phyloP scores from a whole-genome alignment of 306 rosid species.

The Luffa acutangula region DNA sequence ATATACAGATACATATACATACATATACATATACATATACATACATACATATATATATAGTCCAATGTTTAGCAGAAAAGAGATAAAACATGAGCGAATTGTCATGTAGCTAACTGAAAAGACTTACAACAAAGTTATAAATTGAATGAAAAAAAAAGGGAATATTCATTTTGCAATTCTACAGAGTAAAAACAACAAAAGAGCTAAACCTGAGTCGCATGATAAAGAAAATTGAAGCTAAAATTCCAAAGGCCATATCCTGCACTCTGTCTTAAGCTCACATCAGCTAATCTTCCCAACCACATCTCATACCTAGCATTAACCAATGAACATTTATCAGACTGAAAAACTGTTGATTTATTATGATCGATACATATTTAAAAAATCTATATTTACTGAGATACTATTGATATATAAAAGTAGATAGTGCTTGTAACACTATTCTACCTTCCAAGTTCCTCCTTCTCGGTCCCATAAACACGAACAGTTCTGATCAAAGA shows the following conservation, averaged over 20 bases:
- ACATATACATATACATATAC: not conserved
- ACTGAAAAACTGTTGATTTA: not conserved
- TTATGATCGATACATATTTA: not conserved
- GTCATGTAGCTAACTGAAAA: not conserved
- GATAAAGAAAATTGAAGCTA: conserved; percentile 75
- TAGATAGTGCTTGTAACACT: conserved; percentile 7
- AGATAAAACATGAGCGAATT: not conserved
- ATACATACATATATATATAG: not conserved
- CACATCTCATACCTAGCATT: conserved; percentile 60
- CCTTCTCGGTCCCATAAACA: conserved; percentile 82
- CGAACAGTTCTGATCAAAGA: conserved; percentile 91
- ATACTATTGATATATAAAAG: not conserved
- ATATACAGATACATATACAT: not conserved
- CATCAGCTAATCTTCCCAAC: conserved; percentile 73
- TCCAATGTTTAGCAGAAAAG: not conserved
- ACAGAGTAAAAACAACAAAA: conserved; percentile 5
- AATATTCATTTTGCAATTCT: not conserved
- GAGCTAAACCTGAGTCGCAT: conserved; percentile 75
- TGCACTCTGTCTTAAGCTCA: conserved; percentile 84
- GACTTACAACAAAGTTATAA: not conserved
- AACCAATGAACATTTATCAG: not conserved
- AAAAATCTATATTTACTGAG: not conserved
- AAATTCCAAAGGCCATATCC: conserved; percentile 87
- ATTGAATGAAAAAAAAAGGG: not conserved
- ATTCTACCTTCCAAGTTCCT: conserved; percentile 67